Evolutionary conservation across 2,329 filamentous ascomycete genomes (phyloP), one percentile per base, ranked within the genome.

Genomic region (Monilinia fructicola): DNA sequence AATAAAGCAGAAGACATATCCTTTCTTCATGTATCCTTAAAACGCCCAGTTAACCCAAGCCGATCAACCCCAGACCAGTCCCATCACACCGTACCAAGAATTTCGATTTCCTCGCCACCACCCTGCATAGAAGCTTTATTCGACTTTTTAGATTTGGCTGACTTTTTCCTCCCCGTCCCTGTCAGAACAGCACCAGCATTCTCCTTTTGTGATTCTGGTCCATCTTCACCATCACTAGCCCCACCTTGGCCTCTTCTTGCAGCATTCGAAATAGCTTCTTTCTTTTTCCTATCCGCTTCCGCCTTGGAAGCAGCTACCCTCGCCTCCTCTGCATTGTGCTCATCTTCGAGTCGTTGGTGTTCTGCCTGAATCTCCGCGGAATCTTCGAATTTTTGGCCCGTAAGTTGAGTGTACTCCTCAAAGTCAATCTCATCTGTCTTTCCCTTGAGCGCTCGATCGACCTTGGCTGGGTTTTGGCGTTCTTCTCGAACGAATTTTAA

Each of bases 401-500:
- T 83, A 58, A 81, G 78, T n/a, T 79, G 78, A 73, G 84, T 81
- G 78, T 87, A 88, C 76, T 86, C 84, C 44, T 87, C 84, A 35
- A 89, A 78, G 73, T 87, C 82, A 70, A 89, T 87, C 54, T 83
- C 80, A 40, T 81, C 82, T 78, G 87, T 85, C 71, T 84, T 80
- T 66, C 85, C 86, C 46, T 84, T 84, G 66, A 95, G 80, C 6
- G 86, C 86, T 46, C 82, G 82, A 68, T 86, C 87, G 71, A 96
- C 83, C 69, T 85, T 83, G 3, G 80, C 78, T 0, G 90, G 87
- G 69, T 89, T 83, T 64, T 85, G 81, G 44, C 86, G 83, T 78
- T 95, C 91, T 78, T 95, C 92, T 68, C 89, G 87, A 73, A 89
- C 90, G 79, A 92, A 95, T 76, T 95, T 95, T 70, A 89, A 84